Percentiles rank a stretch among this genome's conserved stretches.
Conservation (phyloP, 1,284 basidiomycete species). For the Sanghuangporus sanghuang region DNA sequence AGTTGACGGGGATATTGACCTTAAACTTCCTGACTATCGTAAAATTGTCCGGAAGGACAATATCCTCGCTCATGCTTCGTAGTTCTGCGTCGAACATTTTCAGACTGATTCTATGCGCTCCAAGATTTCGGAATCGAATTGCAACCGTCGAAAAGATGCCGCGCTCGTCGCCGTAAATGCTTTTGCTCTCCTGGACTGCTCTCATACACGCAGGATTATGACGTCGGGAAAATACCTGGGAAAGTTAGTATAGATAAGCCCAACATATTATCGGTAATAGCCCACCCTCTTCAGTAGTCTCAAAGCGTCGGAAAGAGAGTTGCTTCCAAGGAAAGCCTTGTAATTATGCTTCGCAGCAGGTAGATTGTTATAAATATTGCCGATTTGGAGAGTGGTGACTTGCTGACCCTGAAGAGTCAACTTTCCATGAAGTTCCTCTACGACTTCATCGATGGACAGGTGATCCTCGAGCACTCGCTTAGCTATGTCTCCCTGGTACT, state of each 20-base stretch:
- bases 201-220: background rate
- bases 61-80: background rate
- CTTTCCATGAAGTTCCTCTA: background rate
- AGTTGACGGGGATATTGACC: background rate
- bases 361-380: background rate
- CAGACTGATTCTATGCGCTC: background rate
- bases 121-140: background rate
- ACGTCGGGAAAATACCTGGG: background rate
- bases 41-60: background rate
- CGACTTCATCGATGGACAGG: background rate
- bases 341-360: background rate
- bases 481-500: conserved; percentile 20
- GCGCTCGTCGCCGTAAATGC: background rate
- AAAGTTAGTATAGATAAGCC: background rate
- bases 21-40: background rate
- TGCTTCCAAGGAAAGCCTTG: background rate
- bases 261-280: no score
- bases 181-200: background rate
- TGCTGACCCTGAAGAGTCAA: background rate
- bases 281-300: background rate
- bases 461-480: background rate
- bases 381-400: background rate
- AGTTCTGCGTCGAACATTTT: background rate
- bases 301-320: background rate
- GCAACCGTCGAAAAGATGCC: background rate